phyloP scores from a whole-genome alignment of 2,329 filamentous ascomycete genomes.

The Phaeoacremonium minimum region DNA sequence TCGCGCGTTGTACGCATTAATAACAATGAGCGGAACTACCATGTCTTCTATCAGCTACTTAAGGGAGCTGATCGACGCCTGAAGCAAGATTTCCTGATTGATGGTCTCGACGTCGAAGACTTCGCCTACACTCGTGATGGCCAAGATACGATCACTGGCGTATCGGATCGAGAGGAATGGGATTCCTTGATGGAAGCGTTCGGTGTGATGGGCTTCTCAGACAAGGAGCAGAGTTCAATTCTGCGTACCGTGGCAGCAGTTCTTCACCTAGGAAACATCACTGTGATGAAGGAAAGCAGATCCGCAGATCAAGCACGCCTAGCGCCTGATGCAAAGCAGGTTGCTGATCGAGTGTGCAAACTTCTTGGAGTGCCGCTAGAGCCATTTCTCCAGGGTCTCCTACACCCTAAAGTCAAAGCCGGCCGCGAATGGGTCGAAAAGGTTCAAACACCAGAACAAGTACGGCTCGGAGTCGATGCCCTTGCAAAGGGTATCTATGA shows the following conservation, averaged over 20 bases:
- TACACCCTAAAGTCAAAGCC: slow-evolving; percentile 92
- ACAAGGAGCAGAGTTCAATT: slow-evolving; percentile 78
- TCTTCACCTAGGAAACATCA: slow-evolving; percentile 88
- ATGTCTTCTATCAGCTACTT: slow-evolving; percentile 94
- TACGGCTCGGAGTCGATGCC: slow-evolving; percentile 83
- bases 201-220: slow-evolving; percentile 86
- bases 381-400: slow-evolving; percentile 78
- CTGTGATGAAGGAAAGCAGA: slow-evolving; percentile 84
- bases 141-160: slow-evolving; percentile 84
- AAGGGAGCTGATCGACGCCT: slow-evolving; percentile 72
- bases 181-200: slow-evolving; percentile 87
- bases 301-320: slow-evolving; percentile 87
- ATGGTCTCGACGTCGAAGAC: slow-evolving; percentile 71
- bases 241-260: slow-evolving; percentile 86
- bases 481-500: slow-evolving; percentile 97
- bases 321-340: slow-evolving; percentile 66
- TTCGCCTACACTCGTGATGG: slow-evolving; percentile 91
- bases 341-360: slow-evolving; percentile 74
- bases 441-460: slow-evolving; percentile 94
- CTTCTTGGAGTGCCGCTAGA: slow-evolving; percentile 82
- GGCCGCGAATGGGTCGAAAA: slow-evolving; percentile 98
- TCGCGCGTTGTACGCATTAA: slow-evolving; percentile 94
- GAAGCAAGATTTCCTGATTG: slow-evolving; percentile 73
- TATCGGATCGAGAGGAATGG: slow-evolving; percentile 92
- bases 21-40: slow-evolving; percentile 86